Conservation (phyloP, 139 green algal genomes). For the Penium margaritaceum region DNA sequence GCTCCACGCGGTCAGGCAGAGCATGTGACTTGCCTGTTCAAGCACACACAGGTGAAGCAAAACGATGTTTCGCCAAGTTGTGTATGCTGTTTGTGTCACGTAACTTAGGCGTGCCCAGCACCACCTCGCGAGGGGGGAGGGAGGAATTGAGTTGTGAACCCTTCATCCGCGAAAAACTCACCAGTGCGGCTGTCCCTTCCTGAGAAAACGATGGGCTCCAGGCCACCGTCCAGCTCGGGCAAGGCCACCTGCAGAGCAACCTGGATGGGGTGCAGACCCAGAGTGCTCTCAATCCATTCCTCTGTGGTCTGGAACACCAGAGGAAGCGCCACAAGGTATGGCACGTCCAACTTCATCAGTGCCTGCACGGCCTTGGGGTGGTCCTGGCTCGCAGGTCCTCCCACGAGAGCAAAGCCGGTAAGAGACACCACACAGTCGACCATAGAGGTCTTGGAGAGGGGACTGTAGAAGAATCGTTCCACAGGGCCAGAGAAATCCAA, state of each 20-base stretch:
- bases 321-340: slow-evolving; percentile 91
- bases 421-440: slow-evolving; percentile 82
- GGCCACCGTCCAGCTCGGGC: slow-evolving; percentile 92
- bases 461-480: slow-evolving; percentile 98
- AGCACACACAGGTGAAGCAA: too few species aligned
- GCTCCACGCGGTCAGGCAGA: slow-evolving; percentile 86
- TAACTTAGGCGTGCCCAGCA: too few species aligned
- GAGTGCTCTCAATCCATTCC: slow-evolving; percentile 91
- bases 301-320: slow-evolving; percentile 99
- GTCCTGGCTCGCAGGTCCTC: slow-evolving; percentile 82
- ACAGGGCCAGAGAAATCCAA: slow-evolving; percentile 93
- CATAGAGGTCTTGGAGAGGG: slow-evolving; percentile 65
- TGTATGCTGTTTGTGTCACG: too few species aligned
- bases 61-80: too few species aligned
- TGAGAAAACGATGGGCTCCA: slow-evolving; percentile 98
- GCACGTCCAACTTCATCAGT: slow-evolving; percentile 89
- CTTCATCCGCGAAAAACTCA: too few species aligned
- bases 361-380: slow-evolving; percentile 92
- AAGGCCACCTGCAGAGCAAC: slow-evolving; percentile 81
- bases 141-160: too few species aligned
- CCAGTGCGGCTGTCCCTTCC: slow-evolving; percentile 85
- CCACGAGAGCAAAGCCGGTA: slow-evolving; percentile 89
- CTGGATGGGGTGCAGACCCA: slow-evolving; percentile 97
- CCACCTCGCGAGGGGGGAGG: too few species aligned
- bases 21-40: slow-evolving; percentile 91